These are phyloP conservation scores for Prunus persica DNA, from an alignment of 306 rosid genomes.

Conservation along the genomic window Prunus_persica_NCBIv2 NC_034016.1:22430001-22430500, in stretches of 20 bases:
- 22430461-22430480: too few species aligned
- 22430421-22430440: background rate
- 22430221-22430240: background rate
- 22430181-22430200: background rate
- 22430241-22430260: background rate
- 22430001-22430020: background rate
- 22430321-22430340: constrained; percentile 83
- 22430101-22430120: background rate
- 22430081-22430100: background rate
- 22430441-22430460: background rate
- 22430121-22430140: background rate
- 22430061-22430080: background rate
- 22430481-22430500: background rate
- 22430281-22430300: constrained; percentile 44
- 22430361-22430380: constrained; percentile 79
- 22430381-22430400: constrained; percentile 98
- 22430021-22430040: background rate
- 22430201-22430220: background rate
- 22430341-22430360: constrained; percentile 84
- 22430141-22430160: background rate
- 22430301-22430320: constrained; percentile 68
- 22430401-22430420: constrained; percentile 66
- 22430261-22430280: background rate
- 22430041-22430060: background rate
- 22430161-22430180: background rate